phyloP scores from a whole-genome alignment of 1,284 basidiomycete genomes.

The Fomitiporia mediterranea region DNA sequence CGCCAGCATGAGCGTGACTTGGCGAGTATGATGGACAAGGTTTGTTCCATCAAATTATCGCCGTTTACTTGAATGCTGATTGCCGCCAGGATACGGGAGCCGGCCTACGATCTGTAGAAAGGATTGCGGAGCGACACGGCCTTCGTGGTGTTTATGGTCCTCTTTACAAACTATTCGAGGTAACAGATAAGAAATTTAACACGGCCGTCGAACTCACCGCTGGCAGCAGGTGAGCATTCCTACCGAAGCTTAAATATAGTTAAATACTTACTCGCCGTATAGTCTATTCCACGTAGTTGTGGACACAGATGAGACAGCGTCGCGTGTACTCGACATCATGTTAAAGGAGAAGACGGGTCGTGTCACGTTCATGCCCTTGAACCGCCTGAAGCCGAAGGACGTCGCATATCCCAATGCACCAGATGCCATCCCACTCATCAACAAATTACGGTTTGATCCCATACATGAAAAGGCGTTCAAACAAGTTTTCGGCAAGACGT shows the following conservation, averaged over 20 bases:
- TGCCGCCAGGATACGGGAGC: constrained; percentile 75
- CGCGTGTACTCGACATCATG: constrained; percentile 87
- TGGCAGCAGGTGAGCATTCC: constrained; percentile 69
- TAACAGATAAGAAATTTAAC: constrained; percentile 87
- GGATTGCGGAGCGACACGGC: constrained; percentile 70
- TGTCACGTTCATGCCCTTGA: constrained; percentile 98
- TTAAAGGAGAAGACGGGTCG: constrained; percentile 88
- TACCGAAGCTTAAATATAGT: not conserved
- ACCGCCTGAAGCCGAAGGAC: constrained; percentile 84
- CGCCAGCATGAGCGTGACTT: constrained; percentile 76
- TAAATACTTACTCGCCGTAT: constrained; percentile 10
- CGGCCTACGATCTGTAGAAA: constrained; percentile 81
- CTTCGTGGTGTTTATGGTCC: constrained; percentile 88
- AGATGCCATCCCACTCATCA: constrained; percentile 85
- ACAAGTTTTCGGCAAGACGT: constrained; percentile 98
- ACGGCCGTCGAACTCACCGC: constrained; percentile 93
- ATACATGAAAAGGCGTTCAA: constrained; percentile 82
- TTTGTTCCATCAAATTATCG: constrained; percentile 28
- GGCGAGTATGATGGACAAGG: constrained; percentile 94
- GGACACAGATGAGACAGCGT: constrained; percentile 91
- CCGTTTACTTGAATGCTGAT: not conserved
- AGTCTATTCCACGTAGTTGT: constrained; percentile 98
- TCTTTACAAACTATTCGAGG: constrained; percentile 89
- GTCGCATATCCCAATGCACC: constrained; percentile 67
- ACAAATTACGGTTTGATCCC: constrained; percentile 79